A percentile compares a stretch with the other conserved stretches of the same genome.
phyloP scores from a whole-genome alignment of 257 asterid species.

The Datura wrightii region DNA sequence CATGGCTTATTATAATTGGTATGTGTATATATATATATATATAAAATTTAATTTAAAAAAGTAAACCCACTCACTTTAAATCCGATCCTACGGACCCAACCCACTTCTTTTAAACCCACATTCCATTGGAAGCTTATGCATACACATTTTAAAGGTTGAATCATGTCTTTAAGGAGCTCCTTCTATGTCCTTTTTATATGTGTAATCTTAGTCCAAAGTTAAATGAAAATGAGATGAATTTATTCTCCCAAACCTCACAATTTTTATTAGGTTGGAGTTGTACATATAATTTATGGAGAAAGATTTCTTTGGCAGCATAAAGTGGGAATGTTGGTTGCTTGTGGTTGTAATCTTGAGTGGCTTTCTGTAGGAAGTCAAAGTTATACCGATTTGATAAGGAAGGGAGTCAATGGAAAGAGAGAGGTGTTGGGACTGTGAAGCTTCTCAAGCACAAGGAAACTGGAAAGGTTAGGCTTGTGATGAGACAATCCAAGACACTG shows the following conservation, averaged over 20 bases:
- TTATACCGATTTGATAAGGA: slow-evolving; percentile 89
- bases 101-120: too few relatives aligned
- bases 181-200: neutral
- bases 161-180: too few relatives aligned
- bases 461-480: slow-evolving; percentile 79
- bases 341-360: slow-evolving; percentile 6
- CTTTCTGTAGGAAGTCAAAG: slow-evolving; percentile 73
- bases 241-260: neutral
- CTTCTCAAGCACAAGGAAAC: slow-evolving; percentile 77
- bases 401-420: slow-evolving; percentile 91
- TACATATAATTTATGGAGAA: neutral
- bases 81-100: too few relatives aligned
- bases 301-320: neutral
- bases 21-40: too few relatives aligned
- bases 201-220: neutral
- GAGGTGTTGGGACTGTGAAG: slow-evolving; percentile 90
- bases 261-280: neutral
- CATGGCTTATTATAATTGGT: too few relatives aligned
- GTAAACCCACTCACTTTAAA: too few relatives aligned
- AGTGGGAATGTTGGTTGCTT: neutral
- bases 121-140: too few relatives aligned
- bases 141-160: too few relatives aligned
- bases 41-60: too few relatives aligned
- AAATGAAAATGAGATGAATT: neutral
- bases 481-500: slow-evolving; percentile 92